Conservation (phyloP, 2,329 filamentous ascomycete species). For the Colletotrichum cuscutae region DNA sequence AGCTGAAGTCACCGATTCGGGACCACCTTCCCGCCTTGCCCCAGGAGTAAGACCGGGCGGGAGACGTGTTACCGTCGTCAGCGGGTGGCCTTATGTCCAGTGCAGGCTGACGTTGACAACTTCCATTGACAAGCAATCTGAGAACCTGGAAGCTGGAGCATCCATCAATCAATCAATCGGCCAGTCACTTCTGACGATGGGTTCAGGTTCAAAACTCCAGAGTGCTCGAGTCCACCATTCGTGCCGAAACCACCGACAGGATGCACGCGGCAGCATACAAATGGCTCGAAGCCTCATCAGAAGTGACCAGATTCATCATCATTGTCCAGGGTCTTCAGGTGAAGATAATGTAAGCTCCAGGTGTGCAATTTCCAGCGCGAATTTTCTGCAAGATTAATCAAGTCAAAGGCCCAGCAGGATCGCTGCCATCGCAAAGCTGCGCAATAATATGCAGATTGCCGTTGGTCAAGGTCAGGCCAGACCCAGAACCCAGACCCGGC, state of each 20-base stretch:
- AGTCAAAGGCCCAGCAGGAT: background rate
- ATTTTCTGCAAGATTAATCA: slow-evolving; percentile 22
- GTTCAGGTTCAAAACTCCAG: background rate
- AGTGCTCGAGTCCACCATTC: background rate
- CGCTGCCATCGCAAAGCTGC: background rate
- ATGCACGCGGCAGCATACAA: background rate
- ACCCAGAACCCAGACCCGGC: background rate
- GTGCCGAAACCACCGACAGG: background rate
- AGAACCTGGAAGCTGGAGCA: background rate
- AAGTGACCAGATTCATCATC: background rate
- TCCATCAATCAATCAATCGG: background rate
- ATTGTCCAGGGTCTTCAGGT: slow-evolving; percentile 19
- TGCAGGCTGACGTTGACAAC: background rate
- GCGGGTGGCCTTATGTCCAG: background rate
- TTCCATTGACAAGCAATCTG: background rate
- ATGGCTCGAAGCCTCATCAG: slow-evolving; percentile 10
- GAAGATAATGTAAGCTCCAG: slow-evolving; percentile 2
- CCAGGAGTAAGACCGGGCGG: background rate
- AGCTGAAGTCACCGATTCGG: background rate
- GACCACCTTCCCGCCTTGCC: background rate
- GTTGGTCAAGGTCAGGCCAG: background rate
- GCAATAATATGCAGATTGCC: background rate
- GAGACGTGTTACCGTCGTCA: background rate
- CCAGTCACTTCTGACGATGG: background rate
- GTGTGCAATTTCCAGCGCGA: slow-evolving; percentile 31